phyloP scores from a whole-genome alignment of 2,329 filamentous ascomycete genomes.

The Aspergillus jensenii region DNA sequence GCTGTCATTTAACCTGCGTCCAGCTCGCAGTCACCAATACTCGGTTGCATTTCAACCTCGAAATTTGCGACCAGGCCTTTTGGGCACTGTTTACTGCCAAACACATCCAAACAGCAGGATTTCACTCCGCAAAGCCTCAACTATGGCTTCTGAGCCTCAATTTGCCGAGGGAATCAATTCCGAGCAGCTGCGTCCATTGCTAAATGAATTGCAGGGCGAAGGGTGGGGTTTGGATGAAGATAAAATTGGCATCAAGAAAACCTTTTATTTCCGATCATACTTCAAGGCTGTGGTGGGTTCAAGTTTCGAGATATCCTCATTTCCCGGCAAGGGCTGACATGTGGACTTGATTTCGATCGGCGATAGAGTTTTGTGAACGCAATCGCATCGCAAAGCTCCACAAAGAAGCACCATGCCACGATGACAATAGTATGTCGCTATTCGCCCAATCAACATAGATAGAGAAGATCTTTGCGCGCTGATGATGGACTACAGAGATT shows the following conservation, averaged over 20 bases:
- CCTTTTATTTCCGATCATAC: conserved; percentile 40
- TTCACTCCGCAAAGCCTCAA: conserved; percentile 20
- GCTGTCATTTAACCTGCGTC: background rate
- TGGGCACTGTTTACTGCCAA: background rate
- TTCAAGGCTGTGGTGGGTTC: conserved; percentile 34
- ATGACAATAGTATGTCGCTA: conserved; percentile 38
- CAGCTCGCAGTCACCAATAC: background rate
- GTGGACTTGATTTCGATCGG: background rate
- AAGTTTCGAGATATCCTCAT: background rate
- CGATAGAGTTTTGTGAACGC: conserved; percentile 38
- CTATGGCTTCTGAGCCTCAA: conserved; percentile 18
- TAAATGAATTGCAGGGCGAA: conserved; percentile 26
- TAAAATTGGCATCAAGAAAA: conserved; percentile 36
- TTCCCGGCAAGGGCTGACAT: background rate
- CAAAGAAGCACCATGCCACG: conserved; percentile 40
- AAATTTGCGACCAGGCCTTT: background rate
- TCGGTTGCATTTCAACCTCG: background rate
- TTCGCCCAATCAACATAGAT: background rate
- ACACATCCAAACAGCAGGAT: background rate
- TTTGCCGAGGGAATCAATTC: conserved; percentile 32
- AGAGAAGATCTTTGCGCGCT: conserved; percentile 5
- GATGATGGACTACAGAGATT: conserved; percentile 26
- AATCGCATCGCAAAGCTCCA: conserved; percentile 37
- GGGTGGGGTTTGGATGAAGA: conserved; percentile 37
- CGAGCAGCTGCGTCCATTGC: conserved; percentile 23